Percentiles rank a stretch among this genome's conserved stretches.
phyloP scores from a whole-genome alignment of 2,329 filamentous ascomycete genomes.

The Chalaropsis thielavioides region DNA sequence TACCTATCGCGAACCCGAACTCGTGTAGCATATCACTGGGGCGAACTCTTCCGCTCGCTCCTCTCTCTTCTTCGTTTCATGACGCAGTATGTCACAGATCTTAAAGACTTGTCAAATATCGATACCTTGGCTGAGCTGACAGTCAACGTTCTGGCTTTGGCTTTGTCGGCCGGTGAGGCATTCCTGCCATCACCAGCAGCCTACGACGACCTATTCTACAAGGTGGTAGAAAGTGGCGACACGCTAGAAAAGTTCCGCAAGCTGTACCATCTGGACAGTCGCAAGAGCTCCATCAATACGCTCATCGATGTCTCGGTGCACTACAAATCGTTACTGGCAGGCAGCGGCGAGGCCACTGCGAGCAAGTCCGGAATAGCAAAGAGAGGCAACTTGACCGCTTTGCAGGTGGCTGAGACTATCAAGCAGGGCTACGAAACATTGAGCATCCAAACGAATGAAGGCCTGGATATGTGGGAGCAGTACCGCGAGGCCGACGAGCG shows the following conservation, averaged over 20 bases:
- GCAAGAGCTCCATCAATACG: slow-evolving; percentile 65
- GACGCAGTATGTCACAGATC: slow-evolving; percentile 67
- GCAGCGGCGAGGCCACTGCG: slow-evolving; percentile 28
- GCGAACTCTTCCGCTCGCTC: slow-evolving; percentile 81
- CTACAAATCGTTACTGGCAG: slow-evolving; percentile 69
- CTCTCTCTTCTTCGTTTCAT: slow-evolving; percentile 82
- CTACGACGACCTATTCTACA: slow-evolving; percentile 97
- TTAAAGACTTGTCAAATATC: slow-evolving; percentile 55
- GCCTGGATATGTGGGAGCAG: slow-evolving; percentile 68
- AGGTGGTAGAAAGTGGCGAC: slow-evolving; percentile 83
- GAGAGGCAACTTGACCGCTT: slow-evolving; percentile 45
- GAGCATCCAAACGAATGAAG: slow-evolving; percentile 78
- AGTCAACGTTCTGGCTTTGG: slow-evolving; percentile 69
- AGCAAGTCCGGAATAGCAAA: background rate
- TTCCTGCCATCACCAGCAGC: slow-evolving; percentile 77
- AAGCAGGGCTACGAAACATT: slow-evolving; percentile 93
- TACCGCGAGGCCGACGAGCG: slow-evolving; percentile 82
- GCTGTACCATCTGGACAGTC: slow-evolving; percentile 48
- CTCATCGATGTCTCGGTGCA: slow-evolving; percentile 71
- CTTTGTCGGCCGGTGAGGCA: slow-evolving; percentile 72
- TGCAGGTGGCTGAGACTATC: slow-evolving; percentile 79
- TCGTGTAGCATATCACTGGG: slow-evolving; percentile 82
- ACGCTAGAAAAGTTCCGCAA: slow-evolving; percentile 69
- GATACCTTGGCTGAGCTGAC: slow-evolving; percentile 60
- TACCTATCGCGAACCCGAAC: slow-evolving; percentile 71